These are phyloP conservation scores for Cornus florida DNA, from an alignment of 148 eudicot genomes.

Conservation along the genomic window DNA sequence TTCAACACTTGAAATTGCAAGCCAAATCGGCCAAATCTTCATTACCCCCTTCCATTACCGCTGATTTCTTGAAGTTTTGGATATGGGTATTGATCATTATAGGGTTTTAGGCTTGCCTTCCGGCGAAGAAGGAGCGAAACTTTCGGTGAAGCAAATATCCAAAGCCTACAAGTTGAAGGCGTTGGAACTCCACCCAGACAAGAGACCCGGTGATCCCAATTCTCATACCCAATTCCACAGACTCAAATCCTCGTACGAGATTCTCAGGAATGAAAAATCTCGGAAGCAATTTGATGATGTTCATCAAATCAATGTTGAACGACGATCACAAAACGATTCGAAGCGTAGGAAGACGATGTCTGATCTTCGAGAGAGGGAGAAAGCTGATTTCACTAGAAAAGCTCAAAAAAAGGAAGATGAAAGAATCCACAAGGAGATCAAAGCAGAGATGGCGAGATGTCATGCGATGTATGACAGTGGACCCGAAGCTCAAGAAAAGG, in stretches of 20 bases:
- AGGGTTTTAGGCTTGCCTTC: constrained; percentile 54
- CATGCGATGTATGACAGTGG: constrained; percentile 48
- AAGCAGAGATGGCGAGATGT: constrained; percentile 57
- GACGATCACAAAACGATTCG: constrained; percentile 42
- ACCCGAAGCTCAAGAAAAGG: constrained; percentile 6
- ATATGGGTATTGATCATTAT: constrained; percentile 59
- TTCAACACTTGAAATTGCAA: background rate
- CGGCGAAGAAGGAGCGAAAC: constrained; percentile 61
- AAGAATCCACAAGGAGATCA: constrained; percentile 44
- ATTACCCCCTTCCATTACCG: too few species aligned
- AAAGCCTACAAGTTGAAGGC: constrained; percentile 68
- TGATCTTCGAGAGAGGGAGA: constrained; percentile 57
- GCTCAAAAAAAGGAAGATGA: constrained; percentile 54
- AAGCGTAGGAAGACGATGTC: constrained; percentile 67
- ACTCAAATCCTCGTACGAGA: constrained; percentile 54
- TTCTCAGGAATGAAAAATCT: constrained; percentile 54
- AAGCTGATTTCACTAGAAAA: constrained; percentile 33
- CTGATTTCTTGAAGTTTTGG: constrained; percentile 25
- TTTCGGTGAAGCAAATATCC: constrained; percentile 43
- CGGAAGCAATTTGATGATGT: constrained; percentile 63
- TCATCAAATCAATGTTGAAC: constrained; percentile 46
- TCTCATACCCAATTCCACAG: constrained; percentile 52
- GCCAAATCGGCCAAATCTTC: too few species aligned
- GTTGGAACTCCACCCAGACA: constrained; percentile 62
- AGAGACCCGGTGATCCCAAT: constrained; percentile 62